phyloP scores from a whole-genome alignment of 2,329 filamentous ascomycete genomes.

The Penicillium sp. region DNA sequence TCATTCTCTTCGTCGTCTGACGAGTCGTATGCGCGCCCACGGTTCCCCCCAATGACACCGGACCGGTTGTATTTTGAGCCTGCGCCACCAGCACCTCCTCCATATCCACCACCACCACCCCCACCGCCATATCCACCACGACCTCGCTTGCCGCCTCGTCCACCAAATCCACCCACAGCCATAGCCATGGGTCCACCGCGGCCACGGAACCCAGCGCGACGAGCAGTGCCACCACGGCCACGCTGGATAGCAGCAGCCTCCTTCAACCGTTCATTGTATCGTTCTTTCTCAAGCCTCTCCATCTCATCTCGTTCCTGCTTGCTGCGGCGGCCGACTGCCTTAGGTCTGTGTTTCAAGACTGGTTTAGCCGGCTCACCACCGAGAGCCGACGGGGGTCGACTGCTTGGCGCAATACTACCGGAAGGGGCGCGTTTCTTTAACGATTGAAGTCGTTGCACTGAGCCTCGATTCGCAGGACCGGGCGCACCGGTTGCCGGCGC shows the following conservation, averaged over 20 bases:
- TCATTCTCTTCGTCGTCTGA: slow-evolving; percentile 49
- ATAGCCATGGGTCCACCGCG: slow-evolving; percentile 29
- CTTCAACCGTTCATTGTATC: slow-evolving; percentile 39
- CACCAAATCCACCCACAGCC: slow-evolving; percentile 30
- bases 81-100: slow-evolving; percentile 28
- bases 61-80: slow-evolving; percentile 29
- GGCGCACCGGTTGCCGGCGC: slow-evolving; percentile 13
- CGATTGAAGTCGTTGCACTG: slow-evolving; percentile 45
- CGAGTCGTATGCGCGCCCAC: slow-evolving; percentile 27
- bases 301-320: slow-evolving; percentile 48
- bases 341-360: slow-evolving; percentile 46
- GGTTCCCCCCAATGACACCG: slow-evolving; percentile 26
- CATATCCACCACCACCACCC: slow-evolving; percentile 24
- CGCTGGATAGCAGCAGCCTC: slow-evolving; percentile 43
- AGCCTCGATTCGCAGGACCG: slow-evolving; percentile 29
- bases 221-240: slow-evolving; percentile 33
- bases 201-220: slow-evolving; percentile 33
- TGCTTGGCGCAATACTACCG: slow-evolving; percentile 37
- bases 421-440: slow-evolving; percentile 41
- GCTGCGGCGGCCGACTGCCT: slow-evolving; percentile 42
- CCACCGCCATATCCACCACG: slow-evolving; percentile 21
- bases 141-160: slow-evolving; percentile 24
- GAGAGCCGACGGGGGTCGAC: slow-evolving; percentile 22
- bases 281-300: slow-evolving; percentile 44
- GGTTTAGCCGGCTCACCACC: slow-evolving; percentile 37